phyloP scores from a whole-genome alignment of 495 filamentous ascomycete genomes.

The Annulohypoxylon maeteangense region DNA sequence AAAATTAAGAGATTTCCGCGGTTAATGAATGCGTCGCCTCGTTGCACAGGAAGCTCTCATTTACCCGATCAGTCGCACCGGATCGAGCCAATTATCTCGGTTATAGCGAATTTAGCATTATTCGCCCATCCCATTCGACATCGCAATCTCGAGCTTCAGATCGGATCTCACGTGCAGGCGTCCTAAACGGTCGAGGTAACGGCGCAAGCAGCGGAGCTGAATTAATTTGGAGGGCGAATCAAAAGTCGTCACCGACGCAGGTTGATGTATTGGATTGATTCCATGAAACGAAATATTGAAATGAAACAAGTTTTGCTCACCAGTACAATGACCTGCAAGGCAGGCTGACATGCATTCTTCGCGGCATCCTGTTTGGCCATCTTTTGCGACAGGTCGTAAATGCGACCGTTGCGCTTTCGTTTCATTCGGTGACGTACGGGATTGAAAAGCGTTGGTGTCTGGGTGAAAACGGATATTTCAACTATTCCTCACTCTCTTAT shows the following conservation, averaged over 20 bases:
- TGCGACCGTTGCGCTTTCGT: conserved; percentile 33
- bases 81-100: conserved; percentile 13
- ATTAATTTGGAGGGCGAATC: conserved; percentile 29
- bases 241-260: conserved; percentile 27
- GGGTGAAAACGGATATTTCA: conserved; percentile 1
- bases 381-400: conserved; percentile 25
- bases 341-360: conserved; percentile 53
- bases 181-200: conserved; percentile 19
- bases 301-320: conserved; percentile 63
- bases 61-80: background rate
- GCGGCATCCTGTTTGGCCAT: conserved; percentile 31
- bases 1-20: background rate
- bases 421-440: conserved; percentile 5
- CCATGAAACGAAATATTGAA: conserved; percentile 26
- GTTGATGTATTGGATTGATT: conserved; percentile 10
- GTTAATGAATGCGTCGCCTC: background rate
- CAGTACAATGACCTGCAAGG: conserved; percentile 82
- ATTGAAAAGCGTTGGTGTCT: background rate
- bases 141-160: conserved; percentile 6
- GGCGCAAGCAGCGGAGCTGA: conserved; percentile 13
- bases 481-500: conserved; percentile 1
- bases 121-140: conserved; percentile 1
- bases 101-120: background rate
- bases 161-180: conserved; percentile 27
- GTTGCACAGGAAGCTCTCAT: background rate